Base-by-base conservation (phyloP, 1,284 basidiomycete species). In the Clitocybe nebularis region DNA sequence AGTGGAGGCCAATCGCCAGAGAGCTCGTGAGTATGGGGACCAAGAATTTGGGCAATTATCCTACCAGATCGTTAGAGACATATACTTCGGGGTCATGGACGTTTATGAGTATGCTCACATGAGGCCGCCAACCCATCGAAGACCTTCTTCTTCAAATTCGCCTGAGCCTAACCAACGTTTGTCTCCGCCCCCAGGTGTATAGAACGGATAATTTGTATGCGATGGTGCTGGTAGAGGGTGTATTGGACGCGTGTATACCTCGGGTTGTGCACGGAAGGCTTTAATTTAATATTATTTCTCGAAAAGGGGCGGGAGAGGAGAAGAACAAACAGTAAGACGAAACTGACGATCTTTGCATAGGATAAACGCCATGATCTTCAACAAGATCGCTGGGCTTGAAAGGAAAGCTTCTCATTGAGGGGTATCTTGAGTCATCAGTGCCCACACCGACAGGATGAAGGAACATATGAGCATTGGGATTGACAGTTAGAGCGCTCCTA, bases 101-200 rank as follows among this genome's bases (percentile, higher is more conserved):
- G 16, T n/a, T 21, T 3, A 38, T 11, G 23, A 29, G n/a, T 13
- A 19, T 16, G 14, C 77, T 50, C 45, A 86, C 85, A 89, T 75
- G 51, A 89, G 55, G 13, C 76, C 69, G 13, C 87, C 87, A 6
- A 86, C 75, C 87, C 87, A 89, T 32, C 78, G 68, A 44, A 74
- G 56, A n/a, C 79, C 81, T 37, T 74, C 72, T 57, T 79, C 78
- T 53, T 82, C 75, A 5, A 71, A 57, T 38, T 70, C 72, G 22
- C 71, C 74, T 13, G 64, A 60, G 26, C 68, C 70, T 9, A 71
- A 46, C 84, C 84, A 85, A 21, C 86, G 75, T 50, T 69, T 71
- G 58, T 89, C 85, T 19, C 66, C 66, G 6, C 80, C 84, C 0
- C 84, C 78, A 0, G 78, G 71, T 4, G 86, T 87, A 54, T 75